phyloP scores from a whole-genome alignment of 192 early-diverging fungal species.

The Backusella tarrabulga region DNA sequence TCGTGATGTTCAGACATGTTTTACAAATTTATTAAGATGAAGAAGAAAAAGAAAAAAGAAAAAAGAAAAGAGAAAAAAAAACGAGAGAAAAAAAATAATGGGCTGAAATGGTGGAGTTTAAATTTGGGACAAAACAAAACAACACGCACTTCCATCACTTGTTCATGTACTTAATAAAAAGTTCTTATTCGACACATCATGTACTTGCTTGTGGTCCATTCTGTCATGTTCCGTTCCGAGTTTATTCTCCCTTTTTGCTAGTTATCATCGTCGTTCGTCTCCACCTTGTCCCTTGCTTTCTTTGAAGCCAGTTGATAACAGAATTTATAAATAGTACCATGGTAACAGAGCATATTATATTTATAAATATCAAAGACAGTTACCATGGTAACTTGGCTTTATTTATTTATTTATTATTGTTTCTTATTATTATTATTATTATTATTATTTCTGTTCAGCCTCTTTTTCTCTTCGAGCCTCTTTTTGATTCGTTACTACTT shows the following conservation, averaged over 20 bases:
- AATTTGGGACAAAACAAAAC: not conserved
- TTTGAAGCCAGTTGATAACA: not conserved
- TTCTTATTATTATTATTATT: not conserved
- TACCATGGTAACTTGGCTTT: not conserved
- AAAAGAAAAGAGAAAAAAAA: slow-evolving; percentile 7
- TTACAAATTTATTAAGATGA: not conserved
- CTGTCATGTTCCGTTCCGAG: not conserved
- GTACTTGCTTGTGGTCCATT: not conserved
- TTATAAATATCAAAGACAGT: too few species aligned
- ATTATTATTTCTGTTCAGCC: not conserved
- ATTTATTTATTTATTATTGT: not conserved
- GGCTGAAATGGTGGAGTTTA: not conserved
- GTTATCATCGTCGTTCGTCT: not conserved
- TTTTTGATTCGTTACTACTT: not conserved
- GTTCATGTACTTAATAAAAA: slow-evolving; percentile 4
- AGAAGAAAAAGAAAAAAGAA: slow-evolving; percentile 11
- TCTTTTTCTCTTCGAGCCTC: not conserved
- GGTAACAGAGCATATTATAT: not conserved
- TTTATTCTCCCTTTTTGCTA: not conserved
- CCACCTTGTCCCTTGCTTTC: not conserved
- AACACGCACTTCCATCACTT: not conserved
- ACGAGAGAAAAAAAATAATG: not conserved
- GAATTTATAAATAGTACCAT: not conserved
- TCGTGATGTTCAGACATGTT: slow-evolving; percentile 49
- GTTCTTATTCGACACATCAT: not conserved